Conservation (phyloP, 1,139 yeast species). For the Geotrichum phurueaensis region DNA sequence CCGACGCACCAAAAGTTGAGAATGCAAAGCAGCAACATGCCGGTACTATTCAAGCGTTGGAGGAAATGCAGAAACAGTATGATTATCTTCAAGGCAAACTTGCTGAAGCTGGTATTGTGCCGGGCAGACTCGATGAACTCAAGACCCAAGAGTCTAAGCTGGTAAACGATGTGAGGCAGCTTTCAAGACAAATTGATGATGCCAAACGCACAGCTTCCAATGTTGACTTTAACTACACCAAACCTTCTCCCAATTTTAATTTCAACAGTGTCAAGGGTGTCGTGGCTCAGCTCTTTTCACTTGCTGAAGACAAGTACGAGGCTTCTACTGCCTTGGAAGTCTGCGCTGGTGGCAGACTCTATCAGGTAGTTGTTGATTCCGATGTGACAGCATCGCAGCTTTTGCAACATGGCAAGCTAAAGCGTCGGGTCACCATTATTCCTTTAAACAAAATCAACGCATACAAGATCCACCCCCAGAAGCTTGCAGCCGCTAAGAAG, state of each 20-base stretch:
- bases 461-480: constrained; percentile 33
- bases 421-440: constrained; percentile 81
- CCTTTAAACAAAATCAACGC: constrained; percentile 84
- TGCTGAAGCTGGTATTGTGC: constrained; percentile 55
- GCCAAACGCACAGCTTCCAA: constrained; percentile 63
- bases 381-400: constrained; percentile 79
- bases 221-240: constrained; percentile 67
- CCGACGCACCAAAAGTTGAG: constrained; percentile 48
- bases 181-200: constrained; percentile 49
- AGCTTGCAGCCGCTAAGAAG: constrained; percentile 50
- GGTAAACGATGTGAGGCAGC: constrained; percentile 37
- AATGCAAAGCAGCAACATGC: constrained; percentile 54
- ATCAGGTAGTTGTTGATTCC: constrained; percentile 85
- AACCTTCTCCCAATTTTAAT: constrained; percentile 52
- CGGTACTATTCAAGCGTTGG: constrained; percentile 41
- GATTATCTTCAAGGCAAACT: constrained; percentile 43
- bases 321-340: constrained; percentile 84
- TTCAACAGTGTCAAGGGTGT: constrained; percentile 70
- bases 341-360: constrained; percentile 89
- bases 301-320: constrained; percentile 52
- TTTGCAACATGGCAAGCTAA: constrained; percentile 69
- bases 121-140: constrained; percentile 43
- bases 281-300: constrained; percentile 75
- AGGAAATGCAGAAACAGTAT: constrained; percentile 40
- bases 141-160: constrained; percentile 36